Evolutionary conservation across 225 moss, liverwort and hornwort species (phyloP), one percentile per base, ranked within the genome.

Genomic region (Pleurozium schreberi): DNA sequence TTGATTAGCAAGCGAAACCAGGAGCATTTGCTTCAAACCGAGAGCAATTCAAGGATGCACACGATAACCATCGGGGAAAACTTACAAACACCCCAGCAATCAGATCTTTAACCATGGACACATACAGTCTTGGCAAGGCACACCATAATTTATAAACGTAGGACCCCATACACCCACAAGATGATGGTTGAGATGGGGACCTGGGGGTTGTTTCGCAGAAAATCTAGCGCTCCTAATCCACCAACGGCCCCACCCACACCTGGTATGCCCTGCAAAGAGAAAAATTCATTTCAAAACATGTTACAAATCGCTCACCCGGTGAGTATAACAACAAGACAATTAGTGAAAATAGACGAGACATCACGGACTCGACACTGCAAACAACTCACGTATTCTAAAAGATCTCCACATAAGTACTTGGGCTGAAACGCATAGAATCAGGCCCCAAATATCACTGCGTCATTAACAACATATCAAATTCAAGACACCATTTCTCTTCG

Each of bases 191-290:
- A 84, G 30, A 68, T 31, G 49, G 23, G 3, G 50, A 96, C 97
- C 96, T 97, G 98, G 22, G 96, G 95, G 79, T 98, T 98, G 85
- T 96, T 95, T 79, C 98, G 94, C 87, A 98, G 87, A 84, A 98
- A 98, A 84, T 98, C 98, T 2, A 98, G 91, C 12, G 96, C 95
- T 85, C 98, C 98, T 83, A 93, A 95, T 87, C 92, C 95, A 85
- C 94, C 96, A 81, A 94, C 94, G 10, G 88, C 96, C 15, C 95
- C 83, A 50, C 64, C 96, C 42, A 94, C 87, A 70, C 98, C 96
- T 87, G 98, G 98, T 85, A 98, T 97, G 50, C 98, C 98, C 96
- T 92, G 92, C 33, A 86, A 83, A 33, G 42, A 64, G 43, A 85
- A 38, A 26, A 36, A 45, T 16, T 15, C 63, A 58, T 50, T 50